phyloP scores from a whole-genome alignment of 768 basidiomycete species.

The Lentinula sp. region DNA sequence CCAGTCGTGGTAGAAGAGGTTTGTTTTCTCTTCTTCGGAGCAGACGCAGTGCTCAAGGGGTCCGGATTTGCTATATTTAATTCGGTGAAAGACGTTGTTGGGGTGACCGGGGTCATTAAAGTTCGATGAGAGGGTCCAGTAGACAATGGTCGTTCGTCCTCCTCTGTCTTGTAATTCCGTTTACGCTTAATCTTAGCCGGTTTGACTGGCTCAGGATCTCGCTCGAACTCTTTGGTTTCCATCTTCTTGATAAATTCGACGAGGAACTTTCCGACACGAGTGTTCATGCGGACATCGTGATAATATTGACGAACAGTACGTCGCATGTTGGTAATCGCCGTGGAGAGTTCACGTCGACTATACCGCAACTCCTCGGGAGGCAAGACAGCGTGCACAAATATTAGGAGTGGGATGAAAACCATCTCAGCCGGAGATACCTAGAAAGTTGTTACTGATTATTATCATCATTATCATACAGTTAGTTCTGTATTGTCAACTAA shows the following conservation, averaged over 20 bases:
- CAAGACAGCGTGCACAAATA: slow-evolving; percentile 1
- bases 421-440: slow-evolving; percentile 3
- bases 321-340: neutral
- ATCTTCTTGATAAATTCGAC: neutral
- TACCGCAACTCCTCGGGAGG: neutral
- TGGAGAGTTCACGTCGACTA: neutral
- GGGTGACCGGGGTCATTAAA: neutral
- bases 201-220: neutral
- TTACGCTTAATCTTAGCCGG: neutral
- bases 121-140: neutral
- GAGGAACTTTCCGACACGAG: neutral
- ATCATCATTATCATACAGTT: too few relatives aligned
- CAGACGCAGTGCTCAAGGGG: neutral
- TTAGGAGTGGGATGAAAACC: slow-evolving; percentile 2
- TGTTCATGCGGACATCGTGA: slow-evolving; percentile 2
- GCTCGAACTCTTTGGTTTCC: neutral
- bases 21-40: neutral
- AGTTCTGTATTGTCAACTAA: neutral
- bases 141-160: neutral
- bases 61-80: neutral
- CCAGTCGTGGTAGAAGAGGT: neutral
- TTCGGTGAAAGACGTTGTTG: neutral
- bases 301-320: neutral
- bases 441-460: neutral
- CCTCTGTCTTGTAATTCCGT: neutral